phyloP scores from a whole-genome alignment of 1,284 basidiomycete genomes.

The Cryptococcus jaspeensis region DNA sequence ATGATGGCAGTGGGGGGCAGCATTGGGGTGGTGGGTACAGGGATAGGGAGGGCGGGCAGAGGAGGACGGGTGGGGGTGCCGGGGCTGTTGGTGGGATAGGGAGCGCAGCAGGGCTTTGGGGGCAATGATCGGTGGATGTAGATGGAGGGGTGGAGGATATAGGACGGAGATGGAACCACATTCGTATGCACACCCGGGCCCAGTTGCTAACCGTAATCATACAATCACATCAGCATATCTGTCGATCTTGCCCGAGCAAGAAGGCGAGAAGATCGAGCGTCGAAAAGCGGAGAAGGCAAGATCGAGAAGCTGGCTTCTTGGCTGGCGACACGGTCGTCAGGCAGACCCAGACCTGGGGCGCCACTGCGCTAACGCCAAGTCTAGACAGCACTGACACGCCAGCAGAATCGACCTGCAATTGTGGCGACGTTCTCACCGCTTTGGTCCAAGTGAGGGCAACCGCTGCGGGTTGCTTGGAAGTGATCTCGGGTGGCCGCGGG shows the following conservation, averaged over 20 bases:
- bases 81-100: background rate
- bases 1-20: background rate
- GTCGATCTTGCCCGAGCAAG: background rate
- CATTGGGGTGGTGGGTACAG: background rate
- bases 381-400: no score
- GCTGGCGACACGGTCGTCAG: no score
- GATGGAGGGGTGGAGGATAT: background rate
- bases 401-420: no score
- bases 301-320: no score
- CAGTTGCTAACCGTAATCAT: background rate
- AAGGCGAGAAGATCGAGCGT: no score
- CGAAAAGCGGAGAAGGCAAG: no score
- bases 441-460: no score
- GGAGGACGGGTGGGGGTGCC: slow-evolving; percentile 4
- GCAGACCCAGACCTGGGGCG: no score
- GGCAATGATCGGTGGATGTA: background rate
- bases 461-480: no score
- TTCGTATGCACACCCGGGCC: background rate
- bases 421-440: no score
- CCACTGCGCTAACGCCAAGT: no score
- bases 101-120: background rate
- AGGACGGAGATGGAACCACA: background rate
- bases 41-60: slow-evolving; percentile 6
- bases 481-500: no score
- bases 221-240: background rate